These are phyloP conservation scores for Curvularia verruculosa DNA, from an alignment of 2,329 filamentous ascomycete genomes.

Conservation along the genomic window DNA sequence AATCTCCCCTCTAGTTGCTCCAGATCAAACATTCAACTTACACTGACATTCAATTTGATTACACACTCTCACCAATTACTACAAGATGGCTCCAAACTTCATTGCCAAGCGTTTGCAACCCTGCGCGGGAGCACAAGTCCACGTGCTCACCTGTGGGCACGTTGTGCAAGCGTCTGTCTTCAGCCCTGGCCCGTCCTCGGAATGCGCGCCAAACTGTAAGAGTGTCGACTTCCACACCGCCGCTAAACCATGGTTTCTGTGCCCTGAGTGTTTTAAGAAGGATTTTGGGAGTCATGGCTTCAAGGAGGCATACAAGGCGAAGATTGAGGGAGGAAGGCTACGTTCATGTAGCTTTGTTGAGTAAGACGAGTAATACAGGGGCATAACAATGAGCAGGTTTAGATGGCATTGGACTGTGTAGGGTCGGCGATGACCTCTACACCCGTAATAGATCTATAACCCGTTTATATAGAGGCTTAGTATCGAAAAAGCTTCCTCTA, in stretches of 20 bases:
- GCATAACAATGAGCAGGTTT: not conserved
- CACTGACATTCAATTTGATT: not conserved
- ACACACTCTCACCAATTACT: not conserved
- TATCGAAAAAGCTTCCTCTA: not conserved
- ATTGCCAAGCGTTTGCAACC: not conserved
- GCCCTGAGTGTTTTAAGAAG: not conserved
- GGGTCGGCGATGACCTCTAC: not conserved
- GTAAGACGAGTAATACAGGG: not conserved
- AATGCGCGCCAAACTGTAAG: conserved; percentile 10
- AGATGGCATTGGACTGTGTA: not conserved
- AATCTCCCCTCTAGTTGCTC: not conserved
- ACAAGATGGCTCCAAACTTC: not conserved
- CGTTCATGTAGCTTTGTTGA: not conserved
- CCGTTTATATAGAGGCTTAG: not conserved
- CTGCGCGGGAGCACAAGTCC: conserved; percentile 1
- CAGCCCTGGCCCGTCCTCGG: not conserved
- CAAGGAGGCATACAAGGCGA: not conserved
- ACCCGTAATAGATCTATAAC: not conserved
- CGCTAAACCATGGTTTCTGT: conserved; percentile 4
- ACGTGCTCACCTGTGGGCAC: conserved; percentile 3
- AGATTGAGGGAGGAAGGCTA: not conserved
- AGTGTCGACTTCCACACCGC: not conserved
- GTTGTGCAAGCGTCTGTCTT: not conserved
- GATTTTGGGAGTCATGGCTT: no score
- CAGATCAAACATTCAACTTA: not conserved